A percentile compares a stretch with the other conserved stretches of the same genome.
Evolutionary conservation across 768 basidiomycete genomes (phyloP).

Genomic region (Psilocybe tampanensis): DNA sequence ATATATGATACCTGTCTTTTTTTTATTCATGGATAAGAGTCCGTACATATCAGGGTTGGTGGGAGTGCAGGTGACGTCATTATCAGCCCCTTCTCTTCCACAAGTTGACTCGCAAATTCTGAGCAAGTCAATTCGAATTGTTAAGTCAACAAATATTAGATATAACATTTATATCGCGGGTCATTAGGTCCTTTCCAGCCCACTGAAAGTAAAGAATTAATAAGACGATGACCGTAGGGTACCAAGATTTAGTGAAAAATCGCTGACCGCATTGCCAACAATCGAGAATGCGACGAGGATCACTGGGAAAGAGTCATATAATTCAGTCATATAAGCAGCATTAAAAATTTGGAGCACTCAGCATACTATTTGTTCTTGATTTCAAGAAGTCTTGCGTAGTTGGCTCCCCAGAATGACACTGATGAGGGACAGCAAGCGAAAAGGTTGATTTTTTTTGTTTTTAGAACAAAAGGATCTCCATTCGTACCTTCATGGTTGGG

Average conservation of each 20-base stretch:
- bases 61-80: no score
- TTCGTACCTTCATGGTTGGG: constrained; percentile 25
- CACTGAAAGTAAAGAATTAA: constrained; percentile 6
- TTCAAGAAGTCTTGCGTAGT: constrained; percentile 22
- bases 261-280: constrained; percentile 33
- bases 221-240: not conserved
- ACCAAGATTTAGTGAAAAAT: not conserved
- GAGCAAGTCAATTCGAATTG: no score
- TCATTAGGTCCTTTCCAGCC: constrained; percentile 20
- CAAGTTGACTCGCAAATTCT: no score
- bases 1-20: no score
- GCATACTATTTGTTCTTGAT: constrained; percentile 33
- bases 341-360: no score
- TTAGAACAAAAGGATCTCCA: no score
- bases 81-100: no score
- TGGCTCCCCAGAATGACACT: constrained; percentile 27
- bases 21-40: no score
- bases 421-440: not conserved
- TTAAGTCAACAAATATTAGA: no score
- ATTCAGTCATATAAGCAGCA: no score
- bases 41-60: no score
- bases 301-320: no score
- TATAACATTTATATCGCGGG: constrained; percentile 20
- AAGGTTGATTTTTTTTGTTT: not conserved
- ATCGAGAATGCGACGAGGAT: constrained; percentile 27